These are phyloP conservation scores for Pythium volutum DNA, from an alignment of 352 stramenopile genomes.

Conservation along the genomic window DNA sequence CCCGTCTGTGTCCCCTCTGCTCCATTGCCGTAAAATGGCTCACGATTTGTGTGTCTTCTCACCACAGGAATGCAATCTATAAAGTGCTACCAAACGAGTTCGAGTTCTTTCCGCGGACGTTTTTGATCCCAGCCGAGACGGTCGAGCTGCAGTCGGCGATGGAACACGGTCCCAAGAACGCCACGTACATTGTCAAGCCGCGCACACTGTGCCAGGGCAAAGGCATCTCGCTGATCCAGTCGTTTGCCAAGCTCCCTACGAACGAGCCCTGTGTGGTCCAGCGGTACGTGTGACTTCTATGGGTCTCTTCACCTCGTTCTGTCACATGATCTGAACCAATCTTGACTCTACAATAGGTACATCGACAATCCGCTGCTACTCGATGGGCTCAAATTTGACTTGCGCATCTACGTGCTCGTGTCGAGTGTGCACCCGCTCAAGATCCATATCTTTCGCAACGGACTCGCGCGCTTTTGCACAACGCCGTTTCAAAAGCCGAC, in stretches of 20 bases:
- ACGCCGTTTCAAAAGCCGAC: constrained; percentile 39
- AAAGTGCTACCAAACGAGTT: constrained; percentile 38
- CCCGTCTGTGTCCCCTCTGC: too few species aligned
- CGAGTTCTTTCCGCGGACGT: constrained; percentile 42
- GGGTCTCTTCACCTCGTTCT: not conserved
- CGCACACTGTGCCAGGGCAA: constrained; percentile 42
- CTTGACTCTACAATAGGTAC: constrained; percentile 49
- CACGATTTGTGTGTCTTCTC: not conserved
- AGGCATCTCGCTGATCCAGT: constrained; percentile 41
- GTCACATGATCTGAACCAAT: too few species aligned
- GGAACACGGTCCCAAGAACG: constrained; percentile 31
- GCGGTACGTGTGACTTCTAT: constrained; percentile 17
- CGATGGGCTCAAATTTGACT: constrained; percentile 93
- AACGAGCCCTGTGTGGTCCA: constrained; percentile 44
- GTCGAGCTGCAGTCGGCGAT: constrained; percentile 36
- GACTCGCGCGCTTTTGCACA: constrained; percentile 81
- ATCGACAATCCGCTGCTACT: constrained; percentile 91
- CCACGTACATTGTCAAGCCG: constrained; percentile 46
- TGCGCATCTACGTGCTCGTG: constrained; percentile 86
- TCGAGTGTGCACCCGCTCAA: constrained; percentile 57
- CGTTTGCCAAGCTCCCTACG: constrained; percentile 28
- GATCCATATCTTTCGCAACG: constrained; percentile 86
- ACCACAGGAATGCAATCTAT: constrained; percentile 36
- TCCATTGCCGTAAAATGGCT: too few species aligned
- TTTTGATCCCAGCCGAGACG: constrained; percentile 34